These are phyloP conservation scores for Cadophora luteo-olivacea DNA, from an alignment of 2,329 filamentous ascomycete genomes.

Conservation along the genomic window DNA sequence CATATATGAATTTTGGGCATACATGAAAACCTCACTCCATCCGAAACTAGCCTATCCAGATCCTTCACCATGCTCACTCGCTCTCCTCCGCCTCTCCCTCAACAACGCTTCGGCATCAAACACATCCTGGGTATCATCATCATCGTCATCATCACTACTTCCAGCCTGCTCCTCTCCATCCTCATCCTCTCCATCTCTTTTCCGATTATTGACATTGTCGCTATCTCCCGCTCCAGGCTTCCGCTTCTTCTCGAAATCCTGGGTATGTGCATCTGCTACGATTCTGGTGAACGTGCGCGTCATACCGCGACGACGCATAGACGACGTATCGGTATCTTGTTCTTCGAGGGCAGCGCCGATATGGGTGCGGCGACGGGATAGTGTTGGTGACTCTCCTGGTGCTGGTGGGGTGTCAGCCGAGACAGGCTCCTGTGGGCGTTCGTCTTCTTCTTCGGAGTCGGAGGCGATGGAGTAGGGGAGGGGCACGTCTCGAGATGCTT, in stretches of 20 bases:
- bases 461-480: constrained; percentile 68
- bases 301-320: constrained; percentile 28
- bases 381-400: constrained; percentile 26
- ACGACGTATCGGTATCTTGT: constrained; percentile 23
- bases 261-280: constrained; percentile 83
- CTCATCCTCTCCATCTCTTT: constrained; percentile 26
- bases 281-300: constrained; percentile 61
- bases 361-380: constrained; percentile 34
- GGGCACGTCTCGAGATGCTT: constrained; percentile 85
- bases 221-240: constrained; percentile 42
- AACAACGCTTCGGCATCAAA: constrained; percentile 35
- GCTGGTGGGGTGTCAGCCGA: constrained; percentile 22
- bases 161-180: constrained; percentile 22
- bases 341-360: constrained; percentile 36
- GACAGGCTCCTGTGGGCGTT: constrained; percentile 4
- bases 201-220: constrained; percentile 20
- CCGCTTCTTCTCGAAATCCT: constrained; percentile 88
- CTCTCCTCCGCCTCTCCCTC: constrained; percentile 23
- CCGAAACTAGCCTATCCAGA: neutral
- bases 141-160: constrained; percentile 34
- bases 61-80: neutral
- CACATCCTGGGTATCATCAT: constrained; percentile 37
- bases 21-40: neutral
- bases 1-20: neutral
- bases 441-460: constrained; percentile 31